Conservation (phyloP, 768 basidiomycete genomes). For the Podaxis sp. region DNA sequence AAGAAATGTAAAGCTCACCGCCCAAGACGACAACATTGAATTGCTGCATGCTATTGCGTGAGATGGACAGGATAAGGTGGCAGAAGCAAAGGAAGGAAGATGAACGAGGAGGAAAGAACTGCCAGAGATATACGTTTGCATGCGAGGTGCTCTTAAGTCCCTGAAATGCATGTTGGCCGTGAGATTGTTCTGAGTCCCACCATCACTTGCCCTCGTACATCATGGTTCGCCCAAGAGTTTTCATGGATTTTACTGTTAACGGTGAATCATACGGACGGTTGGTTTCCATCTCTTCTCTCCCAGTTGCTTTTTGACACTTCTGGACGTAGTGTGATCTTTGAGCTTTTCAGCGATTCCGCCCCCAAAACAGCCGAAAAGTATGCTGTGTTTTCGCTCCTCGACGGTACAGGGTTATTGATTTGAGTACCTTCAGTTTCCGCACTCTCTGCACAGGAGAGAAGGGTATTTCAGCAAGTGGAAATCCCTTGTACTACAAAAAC, state of each 20-base stretch:
- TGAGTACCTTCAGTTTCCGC: constrained; percentile 59
- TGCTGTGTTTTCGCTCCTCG: constrained; percentile 18
- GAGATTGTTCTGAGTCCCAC: constrained; percentile 9
- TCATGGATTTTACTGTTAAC: constrained; percentile 64
- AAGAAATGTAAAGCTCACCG: constrained; percentile 42
- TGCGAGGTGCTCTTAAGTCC: neutral
- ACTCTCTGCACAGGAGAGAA: constrained; percentile 85
- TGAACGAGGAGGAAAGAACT: neutral
- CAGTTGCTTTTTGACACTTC: constrained; percentile 11
- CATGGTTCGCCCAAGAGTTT: constrained; percentile 63
- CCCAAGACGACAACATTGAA: constrained; percentile 82
- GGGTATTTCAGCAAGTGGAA: constrained; percentile 66
- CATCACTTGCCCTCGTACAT: constrained; percentile 6
- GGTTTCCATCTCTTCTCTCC: constrained; percentile 11
- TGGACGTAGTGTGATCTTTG: constrained; percentile 60
- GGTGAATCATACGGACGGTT: constrained; percentile 56
- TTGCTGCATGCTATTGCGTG: constrained; percentile 49
- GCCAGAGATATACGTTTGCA: neutral
- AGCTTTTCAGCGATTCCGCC: constrained; percentile 69
- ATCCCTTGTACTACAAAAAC: constrained; percentile 82
- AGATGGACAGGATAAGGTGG: neutral
- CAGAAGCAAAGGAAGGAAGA: neutral
- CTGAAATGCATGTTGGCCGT: constrained; percentile 11
- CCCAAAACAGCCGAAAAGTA: constrained; percentile 86
- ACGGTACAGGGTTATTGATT: constrained; percentile 8